Conservation (phyloP, 345 rosid genomes). For the Raphanus sativus region DNA sequence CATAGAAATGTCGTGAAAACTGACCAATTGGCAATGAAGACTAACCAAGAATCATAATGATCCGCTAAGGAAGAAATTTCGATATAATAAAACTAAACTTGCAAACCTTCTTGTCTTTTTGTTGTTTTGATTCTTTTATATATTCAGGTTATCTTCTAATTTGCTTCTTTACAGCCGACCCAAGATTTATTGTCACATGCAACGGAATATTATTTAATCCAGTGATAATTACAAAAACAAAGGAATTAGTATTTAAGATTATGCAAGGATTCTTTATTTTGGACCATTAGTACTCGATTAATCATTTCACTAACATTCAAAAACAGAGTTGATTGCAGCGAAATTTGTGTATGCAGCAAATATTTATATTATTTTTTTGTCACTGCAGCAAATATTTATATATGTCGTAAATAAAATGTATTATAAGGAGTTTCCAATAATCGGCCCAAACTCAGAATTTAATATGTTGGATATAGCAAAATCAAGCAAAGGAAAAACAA, state of each 20-base stretch:
- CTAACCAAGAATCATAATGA: not conserved
- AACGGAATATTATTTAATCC: not conserved
- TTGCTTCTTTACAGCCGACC: not conserved
- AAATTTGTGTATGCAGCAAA: not conserved
- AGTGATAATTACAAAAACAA: not conserved
- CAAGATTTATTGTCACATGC: not conserved
- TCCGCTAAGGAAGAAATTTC: not conserved
- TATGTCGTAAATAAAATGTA: not conserved
- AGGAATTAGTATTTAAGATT: not conserved
- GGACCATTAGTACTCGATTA: too few relatives aligned
- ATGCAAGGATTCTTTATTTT: too few relatives aligned
- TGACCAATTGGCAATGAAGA: not conserved
- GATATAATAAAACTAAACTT: not conserved
- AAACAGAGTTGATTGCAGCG: not conserved
- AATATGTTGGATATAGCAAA: not conserved
- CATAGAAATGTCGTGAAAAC: not conserved
- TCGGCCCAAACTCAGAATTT: not conserved
- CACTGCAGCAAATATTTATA: not conserved
- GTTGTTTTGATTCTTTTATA: not conserved
- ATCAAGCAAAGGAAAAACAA: not conserved
- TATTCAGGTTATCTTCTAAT: not conserved
- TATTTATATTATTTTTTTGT: not conserved
- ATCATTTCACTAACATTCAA: not conserved
- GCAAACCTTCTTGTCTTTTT: not conserved
- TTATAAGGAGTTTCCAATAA: not conserved